These are phyloP conservation scores for Torulaspora pretoriensis DNA, from an alignment of 1,139 yeast species.

Conservation along the genomic window DNA sequence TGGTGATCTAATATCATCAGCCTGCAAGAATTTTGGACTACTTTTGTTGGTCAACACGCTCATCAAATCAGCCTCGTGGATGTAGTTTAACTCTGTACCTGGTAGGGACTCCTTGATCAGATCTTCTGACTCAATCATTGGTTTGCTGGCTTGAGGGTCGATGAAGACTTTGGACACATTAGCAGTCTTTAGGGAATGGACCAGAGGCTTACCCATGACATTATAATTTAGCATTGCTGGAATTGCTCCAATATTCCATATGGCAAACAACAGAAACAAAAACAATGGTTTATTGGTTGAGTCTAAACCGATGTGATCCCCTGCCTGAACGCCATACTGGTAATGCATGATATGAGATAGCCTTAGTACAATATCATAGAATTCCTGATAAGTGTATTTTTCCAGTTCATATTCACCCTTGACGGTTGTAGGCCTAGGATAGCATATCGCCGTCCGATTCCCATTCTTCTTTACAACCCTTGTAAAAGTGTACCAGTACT, in stretches of 20 bases:
- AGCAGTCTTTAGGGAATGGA: conserved; percentile 75
- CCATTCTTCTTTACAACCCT: conserved; percentile 48
- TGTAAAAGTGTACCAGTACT: conserved; percentile 67
- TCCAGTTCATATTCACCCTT: conserved; percentile 58
- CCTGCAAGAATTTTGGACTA: conserved; percentile 52
- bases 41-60: conserved; percentile 44
- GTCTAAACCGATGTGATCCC: conserved; percentile 71
- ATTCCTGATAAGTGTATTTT: conserved; percentile 60
- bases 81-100: conserved; percentile 45
- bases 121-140: conserved; percentile 52
- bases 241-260: conserved; percentile 87
- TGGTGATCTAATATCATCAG: conserved; percentile 53
- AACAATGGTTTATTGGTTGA: conserved; percentile 83
- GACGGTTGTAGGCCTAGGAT: conserved; percentile 50
- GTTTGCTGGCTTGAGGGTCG: conserved; percentile 63
- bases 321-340: conserved; percentile 60
- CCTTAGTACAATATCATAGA: conserved; percentile 60
- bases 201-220: conserved; percentile 64
- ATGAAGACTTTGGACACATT: conserved; percentile 62
- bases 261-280: conserved; percentile 72
- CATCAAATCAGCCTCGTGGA: conserved; percentile 52
- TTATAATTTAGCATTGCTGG: conserved; percentile 89
- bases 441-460: conserved; percentile 53
- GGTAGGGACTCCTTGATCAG: conserved; percentile 43
- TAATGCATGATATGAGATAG: conserved; percentile 60